Evolutionary conservation across 2,329 filamentous ascomycete species (phyloP), one percentile per base, ranked within the genome.

Genomic region (Trichoderma semiorbis): DNA sequence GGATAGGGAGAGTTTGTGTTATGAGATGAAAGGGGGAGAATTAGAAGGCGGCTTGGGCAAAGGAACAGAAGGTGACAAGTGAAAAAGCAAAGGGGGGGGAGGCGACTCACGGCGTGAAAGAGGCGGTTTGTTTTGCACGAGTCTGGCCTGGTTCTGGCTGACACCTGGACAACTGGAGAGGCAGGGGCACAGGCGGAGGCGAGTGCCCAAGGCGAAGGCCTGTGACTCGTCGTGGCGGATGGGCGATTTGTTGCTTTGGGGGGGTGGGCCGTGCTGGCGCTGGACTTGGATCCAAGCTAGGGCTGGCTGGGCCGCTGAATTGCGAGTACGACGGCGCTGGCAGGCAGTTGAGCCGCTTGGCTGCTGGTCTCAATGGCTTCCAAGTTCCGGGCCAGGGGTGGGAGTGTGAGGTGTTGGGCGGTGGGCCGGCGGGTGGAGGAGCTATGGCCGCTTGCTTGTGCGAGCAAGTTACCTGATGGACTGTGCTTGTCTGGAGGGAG

Each of bases 41-140:
- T 68, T 61, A 60, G 67, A 64, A 66, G 61, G 39, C 34, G 39
- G 65, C 64, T 69, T 55, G 70, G 74, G 73, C 72, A 73, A 74
- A 71, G 70, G 73, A 39, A 39, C 36, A 39, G 36, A 74, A 70
- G 55, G 70, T 72, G 70, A 72, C 53, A 68, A 72, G 60, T 62
- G 63, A 62, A 63, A 68, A 64, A 61, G 65, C 58, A 61, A 71
- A 70, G 66, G 58, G 66, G 66, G 63, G 71, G 70, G 69, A 66
- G 68, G 68, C 53, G 74, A 74, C 73, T 72, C 65, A 67, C 73
- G 70, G 72, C 71, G 73, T 74, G 73, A 73, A 75, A 74, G 71
- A 77, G 74, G 73, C 75, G 72, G 74, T 76, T 77, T 78, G 76
- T 76, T 63, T 78, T 77, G 75, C 74, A 70, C 75, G 74, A 77